These are phyloP conservation scores for Apiotrichum brassicae DNA, from an alignment of 1,284 basidiomycete genomes.

Conservation along the genomic window DNA sequence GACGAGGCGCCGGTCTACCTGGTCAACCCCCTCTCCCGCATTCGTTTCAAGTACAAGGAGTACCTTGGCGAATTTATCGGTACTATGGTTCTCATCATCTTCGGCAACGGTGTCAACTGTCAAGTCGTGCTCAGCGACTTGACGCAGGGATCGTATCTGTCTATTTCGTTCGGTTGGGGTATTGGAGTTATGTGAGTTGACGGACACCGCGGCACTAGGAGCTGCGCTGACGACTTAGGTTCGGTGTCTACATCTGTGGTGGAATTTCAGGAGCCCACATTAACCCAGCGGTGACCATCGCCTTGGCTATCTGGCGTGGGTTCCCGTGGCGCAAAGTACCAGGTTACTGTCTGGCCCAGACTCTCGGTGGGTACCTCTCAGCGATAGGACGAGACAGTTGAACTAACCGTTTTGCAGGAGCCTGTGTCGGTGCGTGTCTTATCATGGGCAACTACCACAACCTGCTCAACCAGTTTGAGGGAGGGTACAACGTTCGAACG, in stretches of 20 bases:
- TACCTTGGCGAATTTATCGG: conserved; percentile 15
- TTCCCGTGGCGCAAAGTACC: conserved; percentile 39
- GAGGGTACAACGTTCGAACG: conserved; percentile 7
- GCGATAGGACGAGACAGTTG: no score
- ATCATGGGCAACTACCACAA: conserved; percentile 24
- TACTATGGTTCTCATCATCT: conserved; percentile 16
- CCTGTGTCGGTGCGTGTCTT: conserved; percentile 24
- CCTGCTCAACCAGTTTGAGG: conserved; percentile 12
- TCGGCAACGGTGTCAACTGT: conserved; percentile 17
- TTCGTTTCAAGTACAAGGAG: conserved; percentile 2
- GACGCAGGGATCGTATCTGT: conserved; percentile 9
- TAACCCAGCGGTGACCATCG: conserved; percentile 26
- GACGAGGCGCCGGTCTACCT: not conserved
- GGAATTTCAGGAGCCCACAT: conserved; percentile 25
- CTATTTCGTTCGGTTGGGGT: conserved; percentile 16
- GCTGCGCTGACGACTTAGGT: conserved; percentile 4
- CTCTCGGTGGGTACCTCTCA: conserved; percentile 12
- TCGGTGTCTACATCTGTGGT: conserved; percentile 8
- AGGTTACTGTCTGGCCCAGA: conserved; percentile 29
- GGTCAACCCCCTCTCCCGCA: conserved; percentile 4
- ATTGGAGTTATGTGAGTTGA: conserved; percentile 16
- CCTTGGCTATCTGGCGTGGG: conserved; percentile 19
- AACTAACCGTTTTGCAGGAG: conserved; percentile 9
- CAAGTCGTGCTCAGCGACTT: conserved; percentile 10
- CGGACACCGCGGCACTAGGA: no score